Conservation (phyloP, 345 rosid genomes). For the Populus pruinosa region DNA sequence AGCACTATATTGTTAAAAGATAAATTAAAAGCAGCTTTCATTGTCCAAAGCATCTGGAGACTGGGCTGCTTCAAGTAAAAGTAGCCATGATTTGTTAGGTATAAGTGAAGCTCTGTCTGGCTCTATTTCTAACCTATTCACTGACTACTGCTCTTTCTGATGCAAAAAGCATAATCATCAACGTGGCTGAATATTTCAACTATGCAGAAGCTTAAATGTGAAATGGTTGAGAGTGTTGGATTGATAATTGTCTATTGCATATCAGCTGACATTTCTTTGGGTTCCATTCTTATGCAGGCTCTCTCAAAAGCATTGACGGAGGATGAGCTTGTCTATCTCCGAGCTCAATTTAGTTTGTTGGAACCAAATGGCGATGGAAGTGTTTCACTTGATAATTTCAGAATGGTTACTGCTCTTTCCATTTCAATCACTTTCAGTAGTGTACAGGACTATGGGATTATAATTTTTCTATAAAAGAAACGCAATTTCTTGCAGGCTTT, state of each 20-base stretch:
- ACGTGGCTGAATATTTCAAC: not conserved
- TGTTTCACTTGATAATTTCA: conserved; percentile 68
- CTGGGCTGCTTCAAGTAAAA: not conserved
- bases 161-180: not conserved
- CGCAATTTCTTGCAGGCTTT: conserved; percentile 58
- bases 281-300: conserved; percentile 49
- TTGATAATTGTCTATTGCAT: not conserved
- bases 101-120: not conserved
- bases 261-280: conserved; percentile 1
- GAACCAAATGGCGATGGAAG: conserved; percentile 78
- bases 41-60: not conserved
- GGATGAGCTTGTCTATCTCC: conserved; percentile 72
- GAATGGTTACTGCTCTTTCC: conserved; percentile 44
- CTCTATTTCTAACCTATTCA: not conserved
- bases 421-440: not conserved
- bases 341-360: conserved; percentile 72
- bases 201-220: not conserved
- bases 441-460: not conserved
- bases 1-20: not conserved
- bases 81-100: not conserved
- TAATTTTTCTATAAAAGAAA: not conserved
- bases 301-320: conserved; percentile 88
- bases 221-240: not conserved
- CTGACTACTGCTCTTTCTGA: not conserved
- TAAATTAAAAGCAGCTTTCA: not conserved